Conservation (phyloP, 345 rosid species). For the Salix suchowensis region DNA sequence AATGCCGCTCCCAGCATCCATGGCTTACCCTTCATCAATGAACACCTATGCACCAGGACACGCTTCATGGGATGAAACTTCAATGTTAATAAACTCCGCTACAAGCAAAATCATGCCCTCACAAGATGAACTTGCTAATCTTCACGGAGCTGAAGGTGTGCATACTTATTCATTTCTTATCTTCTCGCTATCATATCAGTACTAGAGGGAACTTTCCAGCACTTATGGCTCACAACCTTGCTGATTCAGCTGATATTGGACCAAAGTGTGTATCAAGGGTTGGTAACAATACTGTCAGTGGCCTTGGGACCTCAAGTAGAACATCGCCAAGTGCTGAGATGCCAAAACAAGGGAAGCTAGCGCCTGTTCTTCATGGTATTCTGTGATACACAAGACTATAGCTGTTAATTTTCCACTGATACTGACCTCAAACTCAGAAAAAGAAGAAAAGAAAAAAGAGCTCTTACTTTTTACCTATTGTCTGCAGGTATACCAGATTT, state of each 20-base stretch:
- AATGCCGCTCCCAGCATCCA: conserved; percentile 52
- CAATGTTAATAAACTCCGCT: conserved; percentile 43
- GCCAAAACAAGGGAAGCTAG: conserved; percentile 40
- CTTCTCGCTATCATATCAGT: conserved; percentile 19
- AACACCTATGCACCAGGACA: conserved; percentile 45
- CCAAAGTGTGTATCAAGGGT: conserved; percentile 55
- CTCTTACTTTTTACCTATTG: conserved; percentile 5
- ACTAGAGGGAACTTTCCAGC: conserved; percentile 46
- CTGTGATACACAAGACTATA: conserved; percentile 31
- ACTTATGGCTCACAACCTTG: conserved; percentile 57
- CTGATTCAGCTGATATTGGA: conserved; percentile 96
- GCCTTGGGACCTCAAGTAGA: conserved; percentile 48
- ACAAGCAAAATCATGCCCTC: conserved; percentile 36
- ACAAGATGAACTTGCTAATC: conserved; percentile 48
- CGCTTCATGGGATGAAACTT: conserved; percentile 62
- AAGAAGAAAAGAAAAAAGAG: not conserved
- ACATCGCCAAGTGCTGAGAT: conserved; percentile 42
- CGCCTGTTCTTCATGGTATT: conserved; percentile 60
- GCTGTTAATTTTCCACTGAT: not conserved
- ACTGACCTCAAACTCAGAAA: not conserved
- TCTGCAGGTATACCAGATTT: conserved; percentile 79
- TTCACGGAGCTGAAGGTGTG: conserved; percentile 58
- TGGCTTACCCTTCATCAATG: conserved; percentile 41
- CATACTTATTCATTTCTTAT: conserved; percentile 22
- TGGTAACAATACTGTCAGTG: conserved; percentile 42